Percentiles rank a stretch among this genome's conserved stretches.
phyloP scores from a whole-genome alignment of 495 filamentous ascomycete genomes.

The Penicillium ochrochloron region DNA sequence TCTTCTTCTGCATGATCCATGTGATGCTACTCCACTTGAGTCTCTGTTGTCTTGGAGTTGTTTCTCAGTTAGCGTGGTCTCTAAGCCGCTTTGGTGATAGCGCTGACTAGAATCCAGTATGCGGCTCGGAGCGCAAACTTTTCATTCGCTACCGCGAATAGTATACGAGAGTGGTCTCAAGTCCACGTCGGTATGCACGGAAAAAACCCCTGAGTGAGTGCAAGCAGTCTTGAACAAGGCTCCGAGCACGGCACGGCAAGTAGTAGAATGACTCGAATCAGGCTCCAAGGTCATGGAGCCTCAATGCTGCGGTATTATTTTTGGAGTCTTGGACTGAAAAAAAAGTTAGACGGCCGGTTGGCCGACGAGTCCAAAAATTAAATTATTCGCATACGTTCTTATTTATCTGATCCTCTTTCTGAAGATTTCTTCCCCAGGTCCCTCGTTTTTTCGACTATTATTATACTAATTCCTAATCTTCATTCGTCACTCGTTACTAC shows the following conservation, averaged over 20 bases:
- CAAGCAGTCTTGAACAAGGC: not conserved
- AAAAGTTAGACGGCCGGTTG: constrained; percentile 7
- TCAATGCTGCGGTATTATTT: constrained; percentile 6
- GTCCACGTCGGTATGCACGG: constrained; percentile 3
- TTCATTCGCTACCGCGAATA: not conserved
- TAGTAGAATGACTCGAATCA: constrained; percentile 3
- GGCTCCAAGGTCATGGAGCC: constrained; percentile 1
- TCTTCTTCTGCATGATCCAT: not conserved
- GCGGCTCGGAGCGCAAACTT: constrained; percentile 8
- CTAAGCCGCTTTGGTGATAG: constrained; percentile 5
- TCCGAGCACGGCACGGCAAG: not conserved
- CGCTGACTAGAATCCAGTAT: constrained; percentile 12
- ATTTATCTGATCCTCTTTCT: constrained; percentile 7
- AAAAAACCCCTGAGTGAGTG: constrained; percentile 7
- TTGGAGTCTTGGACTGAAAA: constrained; percentile 1
- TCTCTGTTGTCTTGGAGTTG: constrained; percentile 10
- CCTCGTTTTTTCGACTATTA: constrained; percentile 1
- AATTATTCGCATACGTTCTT: constrained; percentile 6
- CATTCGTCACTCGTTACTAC: not conserved
- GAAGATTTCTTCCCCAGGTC: constrained; percentile 5
- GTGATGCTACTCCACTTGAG: constrained; percentile 17
- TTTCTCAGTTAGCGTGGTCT: not conserved
- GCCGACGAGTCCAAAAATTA: not conserved
- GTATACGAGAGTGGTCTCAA: constrained; percentile 15
- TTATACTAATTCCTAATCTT: not conserved